Evolutionary conservation across 495 filamentous ascomycete genomes (phyloP).

Genomic region (Penicillium paxilli): DNA sequence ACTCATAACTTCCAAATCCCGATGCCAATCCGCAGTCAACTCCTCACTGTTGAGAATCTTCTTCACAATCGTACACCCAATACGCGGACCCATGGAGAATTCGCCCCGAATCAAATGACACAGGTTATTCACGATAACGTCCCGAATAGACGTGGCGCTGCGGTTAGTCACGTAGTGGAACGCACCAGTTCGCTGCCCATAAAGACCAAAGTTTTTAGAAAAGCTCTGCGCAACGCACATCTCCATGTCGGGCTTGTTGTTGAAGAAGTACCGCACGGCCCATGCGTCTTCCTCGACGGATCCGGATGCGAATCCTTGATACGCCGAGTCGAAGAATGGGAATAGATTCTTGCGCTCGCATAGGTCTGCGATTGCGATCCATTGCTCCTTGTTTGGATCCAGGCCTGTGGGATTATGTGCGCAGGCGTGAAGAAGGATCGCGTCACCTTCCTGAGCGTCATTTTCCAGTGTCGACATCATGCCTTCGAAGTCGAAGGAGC

Average conservation of each 20-base stretch:
- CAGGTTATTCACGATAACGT: conserved; percentile 42
- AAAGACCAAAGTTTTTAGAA: conserved; percentile 59
- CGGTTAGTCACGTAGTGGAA: conserved; percentile 47
- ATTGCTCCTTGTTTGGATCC: conserved; percentile 54
- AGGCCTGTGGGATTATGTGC: conserved; percentile 58
- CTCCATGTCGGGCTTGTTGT: conserved; percentile 48
- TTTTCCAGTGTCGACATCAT: conserved; percentile 48
- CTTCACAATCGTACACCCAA: conserved; percentile 51
- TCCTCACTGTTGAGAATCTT: conserved; percentile 42
- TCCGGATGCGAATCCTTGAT: conserved; percentile 59
- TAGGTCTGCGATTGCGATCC: conserved; percentile 51
- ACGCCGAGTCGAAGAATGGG: conserved; percentile 58
- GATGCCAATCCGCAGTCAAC: conserved; percentile 47
- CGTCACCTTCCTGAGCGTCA: conserved; percentile 42
- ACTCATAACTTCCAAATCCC: conserved; percentile 52
- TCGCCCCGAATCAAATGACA: conserved; percentile 49
- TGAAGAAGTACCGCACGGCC: conserved; percentile 55
- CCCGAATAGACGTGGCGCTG: conserved; percentile 30
- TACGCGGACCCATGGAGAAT: conserved; percentile 49
- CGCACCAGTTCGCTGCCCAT: conserved; percentile 52
- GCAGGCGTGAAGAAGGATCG: conserved; percentile 53
- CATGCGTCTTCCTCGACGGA: conserved; percentile 53
- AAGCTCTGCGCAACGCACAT: conserved; percentile 54
- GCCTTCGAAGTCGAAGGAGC: conserved; percentile 47
- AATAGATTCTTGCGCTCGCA: conserved; percentile 52